A percentile compares a stretch with the other conserved stretches of the same genome.
Conservation (phyloP, 331 rosid species). For the Ulmus americana region DNA sequence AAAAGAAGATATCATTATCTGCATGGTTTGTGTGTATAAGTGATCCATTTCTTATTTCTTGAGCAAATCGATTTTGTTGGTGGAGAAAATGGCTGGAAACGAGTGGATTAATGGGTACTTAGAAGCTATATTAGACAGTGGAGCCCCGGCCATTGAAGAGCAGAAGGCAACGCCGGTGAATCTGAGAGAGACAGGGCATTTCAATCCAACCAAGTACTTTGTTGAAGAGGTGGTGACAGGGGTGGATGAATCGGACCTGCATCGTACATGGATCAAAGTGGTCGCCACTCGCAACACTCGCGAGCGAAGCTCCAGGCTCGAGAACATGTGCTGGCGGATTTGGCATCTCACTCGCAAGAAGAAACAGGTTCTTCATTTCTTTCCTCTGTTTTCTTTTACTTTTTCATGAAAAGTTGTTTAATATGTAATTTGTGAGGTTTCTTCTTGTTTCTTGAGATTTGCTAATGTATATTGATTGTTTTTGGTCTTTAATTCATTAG, state of each 20-base stretch:
- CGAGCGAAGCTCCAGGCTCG: slow-evolving; percentile 83
- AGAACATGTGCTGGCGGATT: slow-evolving; percentile 99
- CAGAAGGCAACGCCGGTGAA: slow-evolving; percentile 51
- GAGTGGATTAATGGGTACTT: slow-evolving; percentile 93
- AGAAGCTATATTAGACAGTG: slow-evolving; percentile 76
- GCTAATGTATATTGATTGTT: too few species aligned
- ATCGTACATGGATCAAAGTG: slow-evolving; percentile 91
- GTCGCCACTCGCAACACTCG: slow-evolving; percentile 89
- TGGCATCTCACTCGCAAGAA: slow-evolving; percentile 95
- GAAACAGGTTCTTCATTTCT: slow-evolving; percentile 55
- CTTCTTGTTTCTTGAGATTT: too few species aligned
- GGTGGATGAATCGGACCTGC: slow-evolving; percentile 81
- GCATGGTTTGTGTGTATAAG: too few species aligned
- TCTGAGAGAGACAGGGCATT: slow-evolving; percentile 53
- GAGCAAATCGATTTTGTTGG: neutral
- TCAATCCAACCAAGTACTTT: slow-evolving; percentile 79
- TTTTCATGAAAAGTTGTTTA: too few species aligned
- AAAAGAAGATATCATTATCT: too few species aligned
- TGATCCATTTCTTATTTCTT: too few species aligned
- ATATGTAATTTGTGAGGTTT: too few species aligned
- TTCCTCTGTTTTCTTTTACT: neutral
- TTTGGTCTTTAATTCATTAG: too few species aligned
- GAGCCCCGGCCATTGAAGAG: slow-evolving; percentile 70
- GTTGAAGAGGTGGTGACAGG: slow-evolving; percentile 90
- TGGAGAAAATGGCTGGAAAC: slow-evolving; percentile 61